Evolutionary conservation across 768 basidiomycete species (phyloP), one percentile per base, ranked within the genome.

Genomic region (Calocera viscosa): DNA sequence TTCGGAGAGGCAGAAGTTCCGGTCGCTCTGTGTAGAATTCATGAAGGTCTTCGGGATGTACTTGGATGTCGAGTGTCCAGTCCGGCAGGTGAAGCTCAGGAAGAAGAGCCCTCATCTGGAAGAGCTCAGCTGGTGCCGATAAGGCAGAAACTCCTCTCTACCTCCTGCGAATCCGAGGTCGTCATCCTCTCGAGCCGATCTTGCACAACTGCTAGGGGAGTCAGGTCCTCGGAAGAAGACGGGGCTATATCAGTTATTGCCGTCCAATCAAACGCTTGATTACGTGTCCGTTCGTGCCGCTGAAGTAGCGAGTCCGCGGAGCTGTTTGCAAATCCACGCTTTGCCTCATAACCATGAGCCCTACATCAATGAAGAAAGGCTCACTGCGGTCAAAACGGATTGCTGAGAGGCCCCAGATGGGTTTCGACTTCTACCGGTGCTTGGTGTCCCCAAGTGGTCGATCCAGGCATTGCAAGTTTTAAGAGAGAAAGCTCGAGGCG

Each of bases 381-480:
- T 60, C 5, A 60, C 53, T 32, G 2, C 30, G 26, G 30, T 32
- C 24, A 60, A 22, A 26, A 11, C 16, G 16, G 53, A 60, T 22
- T 28, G 53, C 53, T 60, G 53, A 12, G 53, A 60, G 7, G 30
- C 30, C 16, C 24, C 26, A 22, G 53, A 60, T 8, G 53, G 7
- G 30, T 60, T 60, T 19, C 53, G 24, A 26, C 53, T 60, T 30
- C 53, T 26, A 16, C 26, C 22, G 10, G 53, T 60, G 26, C 53
- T 60, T 2, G 53, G 53, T 10, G 53, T 60, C 16, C 26, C 53
- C 26, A 60, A 19, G 30, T 60, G 14, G 22, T 60, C 53, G 19
- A 60, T 60, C 53, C 53, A 60, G 10, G 53, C 53, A 32, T 60
- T 60, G 26, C 53, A 60, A 7, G 53, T 60, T 26, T 32, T 60